Evolutionary conservation across 164 flowering plant species (phyloP), one percentile per base, ranked within the genome.

Genomic region (Magnolia kwangsiensis): DNA sequence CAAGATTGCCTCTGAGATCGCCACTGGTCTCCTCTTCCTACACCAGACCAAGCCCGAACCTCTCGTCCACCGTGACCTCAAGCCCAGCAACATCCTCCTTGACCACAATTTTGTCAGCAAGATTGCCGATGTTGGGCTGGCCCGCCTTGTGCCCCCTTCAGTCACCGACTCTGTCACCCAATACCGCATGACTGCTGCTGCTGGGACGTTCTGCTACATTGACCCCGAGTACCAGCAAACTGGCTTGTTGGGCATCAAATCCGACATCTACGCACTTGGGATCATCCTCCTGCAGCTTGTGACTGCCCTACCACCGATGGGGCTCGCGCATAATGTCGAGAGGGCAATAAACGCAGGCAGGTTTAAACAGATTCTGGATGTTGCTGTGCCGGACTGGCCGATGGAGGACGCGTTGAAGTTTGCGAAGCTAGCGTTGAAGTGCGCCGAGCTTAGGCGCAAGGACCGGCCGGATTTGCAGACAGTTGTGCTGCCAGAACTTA

Each of bases 1-100:
- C 77, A 78, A 83, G 45, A 87, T 87, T 29, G 87, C 90, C 7
- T 85, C 90, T 9, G 90, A 89, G 82, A 86, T 89, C 9, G 91
- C 86, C 29, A 83, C 89, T 7, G 91, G 86, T 64, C 86, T 89
- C 3, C 88, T 81, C 66, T 89, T 87, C 77, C 85, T 89, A 64
- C 91, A 89, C 75, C 90, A 87, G 80, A 81, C 86, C 27, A 88
- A 86, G 84, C 91, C 91, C 20, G 91, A 88, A 71, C 89, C 91
- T 4, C 72, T 88, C 16, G 91, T 88, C 51, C 91, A 88, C 75
- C 87, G 91, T 2, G 91, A 88, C 79, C 87, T 88, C 24, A 88
- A 89, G 79, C 91, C 91, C 0, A 88, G 77, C n/a, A 89, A 89
- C 81, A 86, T 89, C 67, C 82, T 89, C 72, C 84, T 89, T 13